These are phyloP conservation scores for Penicillium sp. DNA, from an alignment of 2,329 filamentous ascomycete species.

Conservation along the genomic window DNA sequence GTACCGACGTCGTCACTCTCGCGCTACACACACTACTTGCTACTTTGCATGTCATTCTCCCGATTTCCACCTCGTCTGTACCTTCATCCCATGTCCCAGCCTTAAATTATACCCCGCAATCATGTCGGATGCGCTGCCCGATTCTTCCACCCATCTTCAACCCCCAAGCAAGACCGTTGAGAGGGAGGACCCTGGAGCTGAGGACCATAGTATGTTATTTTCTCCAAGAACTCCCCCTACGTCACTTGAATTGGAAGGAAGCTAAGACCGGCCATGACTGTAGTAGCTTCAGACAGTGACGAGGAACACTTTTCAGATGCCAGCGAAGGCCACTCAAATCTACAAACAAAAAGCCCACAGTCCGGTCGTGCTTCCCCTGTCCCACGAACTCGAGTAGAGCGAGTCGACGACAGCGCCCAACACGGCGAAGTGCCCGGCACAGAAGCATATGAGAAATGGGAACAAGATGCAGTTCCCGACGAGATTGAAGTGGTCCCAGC, in stretches of 20 bases:
- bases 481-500: conserved; percentile 65
- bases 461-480: conserved; percentile 67
- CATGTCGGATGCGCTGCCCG: conserved; percentile 48
- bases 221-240: neutral
- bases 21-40: conserved; percentile 18
- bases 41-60: conserved; percentile 27
- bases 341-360: conserved; percentile 40
- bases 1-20: conserved; percentile 35
- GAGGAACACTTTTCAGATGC: conserved; percentile 71
- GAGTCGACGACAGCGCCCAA: conserved; percentile 63
- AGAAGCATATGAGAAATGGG: conserved; percentile 63
- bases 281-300: conserved; percentile 57
- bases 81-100: conserved; percentile 33
- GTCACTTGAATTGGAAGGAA: conserved; percentile 2
- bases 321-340: conserved; percentile 59
- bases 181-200: conserved; percentile 62
- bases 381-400: conserved; percentile 67
- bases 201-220: conserved; percentile 57
- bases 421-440: conserved; percentile 69
- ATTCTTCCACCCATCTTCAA: conserved; percentile 53
- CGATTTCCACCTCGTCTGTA: conserved; percentile 20
- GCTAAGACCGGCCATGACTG: neutral
- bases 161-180: conserved; percentile 62
- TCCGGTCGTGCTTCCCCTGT: conserved; percentile 59
- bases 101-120: conserved; percentile 26